Conservation (phyloP, 352 stramenopile species). For the Thraustochytrium striatum region DNA sequence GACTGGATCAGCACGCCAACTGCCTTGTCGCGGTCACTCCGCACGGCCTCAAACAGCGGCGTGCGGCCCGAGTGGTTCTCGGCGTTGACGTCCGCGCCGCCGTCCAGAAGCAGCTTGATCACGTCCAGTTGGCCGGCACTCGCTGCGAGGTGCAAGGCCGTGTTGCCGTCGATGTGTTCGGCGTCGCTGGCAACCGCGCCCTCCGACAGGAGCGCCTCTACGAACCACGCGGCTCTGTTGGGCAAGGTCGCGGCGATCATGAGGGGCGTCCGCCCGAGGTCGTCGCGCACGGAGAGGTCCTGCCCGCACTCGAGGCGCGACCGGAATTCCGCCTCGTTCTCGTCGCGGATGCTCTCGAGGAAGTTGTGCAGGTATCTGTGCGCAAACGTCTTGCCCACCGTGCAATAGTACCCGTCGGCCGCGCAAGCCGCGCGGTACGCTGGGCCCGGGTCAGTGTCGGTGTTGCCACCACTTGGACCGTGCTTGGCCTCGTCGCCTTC, state of each 20-base stretch:
- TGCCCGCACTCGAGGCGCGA: not conserved
- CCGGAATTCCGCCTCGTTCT: too few species aligned
- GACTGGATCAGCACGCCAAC: not conserved
- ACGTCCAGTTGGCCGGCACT: not conserved
- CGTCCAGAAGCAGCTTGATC: too few species aligned
- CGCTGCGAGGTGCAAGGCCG: not conserved
- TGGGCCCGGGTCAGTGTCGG: too few species aligned
- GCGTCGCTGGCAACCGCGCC: not conserved
- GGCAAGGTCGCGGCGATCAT: not conserved
- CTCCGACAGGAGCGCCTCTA: not conserved
- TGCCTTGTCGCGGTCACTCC: not conserved
- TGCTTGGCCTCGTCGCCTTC: too few species aligned
- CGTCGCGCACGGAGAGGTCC: not conserved
- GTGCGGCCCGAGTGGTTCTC: not conserved
- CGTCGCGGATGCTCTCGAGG: too few species aligned
- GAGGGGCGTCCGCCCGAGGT: not conserved
- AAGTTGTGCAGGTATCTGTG: too few species aligned
- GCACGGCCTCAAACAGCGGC: not conserved
- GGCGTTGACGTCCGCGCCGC: not conserved
- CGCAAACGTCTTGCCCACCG: too few species aligned
- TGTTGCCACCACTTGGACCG: too few species aligned
- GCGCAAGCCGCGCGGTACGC: too few species aligned
- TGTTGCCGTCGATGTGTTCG: not conserved
- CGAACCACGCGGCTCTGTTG: not conserved
- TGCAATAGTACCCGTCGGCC: too few species aligned